These are phyloP conservation scores for Dimocarpus longan DNA, from an alignment of 345 rosid genomes.

Conservation along the genomic window DNA sequence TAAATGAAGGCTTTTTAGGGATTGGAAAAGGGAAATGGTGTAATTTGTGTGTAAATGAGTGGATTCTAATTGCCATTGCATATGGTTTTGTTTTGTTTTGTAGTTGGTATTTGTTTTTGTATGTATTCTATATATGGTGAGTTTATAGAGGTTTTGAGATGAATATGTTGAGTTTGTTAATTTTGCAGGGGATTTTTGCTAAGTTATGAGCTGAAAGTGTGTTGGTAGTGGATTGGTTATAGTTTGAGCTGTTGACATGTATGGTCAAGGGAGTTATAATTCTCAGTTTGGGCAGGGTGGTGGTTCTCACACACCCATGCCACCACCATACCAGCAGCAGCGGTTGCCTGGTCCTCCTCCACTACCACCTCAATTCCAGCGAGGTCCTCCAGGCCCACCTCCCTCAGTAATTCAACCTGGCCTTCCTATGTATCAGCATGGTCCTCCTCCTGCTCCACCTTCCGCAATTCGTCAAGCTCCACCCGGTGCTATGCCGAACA, in stretches of 20 bases:
- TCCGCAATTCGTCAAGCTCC: constrained; percentile 34
- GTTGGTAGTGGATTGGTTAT: neutral
- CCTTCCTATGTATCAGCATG: constrained; percentile 38
- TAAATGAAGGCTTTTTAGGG: constrained; percentile 7
- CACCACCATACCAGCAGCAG: constrained; percentile 35
- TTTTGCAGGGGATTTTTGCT: constrained; percentile 1
- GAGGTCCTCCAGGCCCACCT: constrained; percentile 28
- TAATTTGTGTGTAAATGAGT: neutral
- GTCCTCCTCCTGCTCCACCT: constrained; percentile 31
- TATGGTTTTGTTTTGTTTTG: neutral
- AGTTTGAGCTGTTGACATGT: constrained; percentile 31
- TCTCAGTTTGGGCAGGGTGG: constrained; percentile 34
- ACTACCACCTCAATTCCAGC: constrained; percentile 33
- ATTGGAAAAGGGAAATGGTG: neutral
- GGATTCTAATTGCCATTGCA: neutral
- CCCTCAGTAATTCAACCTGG: constrained; percentile 29
- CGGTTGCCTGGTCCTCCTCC: constrained; percentile 32
- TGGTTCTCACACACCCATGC: constrained; percentile 35
- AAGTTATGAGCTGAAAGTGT: constrained; percentile 18
- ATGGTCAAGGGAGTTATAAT: constrained; percentile 37
- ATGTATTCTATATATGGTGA: neutral
- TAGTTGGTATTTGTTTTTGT: neutral
- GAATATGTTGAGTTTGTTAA: neutral
- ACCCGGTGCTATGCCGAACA: constrained; percentile 27
- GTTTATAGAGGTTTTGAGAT: neutral